Conservation (phyloP, 164 flowering plant genomes). For the Magnolia officinalis region DNA sequence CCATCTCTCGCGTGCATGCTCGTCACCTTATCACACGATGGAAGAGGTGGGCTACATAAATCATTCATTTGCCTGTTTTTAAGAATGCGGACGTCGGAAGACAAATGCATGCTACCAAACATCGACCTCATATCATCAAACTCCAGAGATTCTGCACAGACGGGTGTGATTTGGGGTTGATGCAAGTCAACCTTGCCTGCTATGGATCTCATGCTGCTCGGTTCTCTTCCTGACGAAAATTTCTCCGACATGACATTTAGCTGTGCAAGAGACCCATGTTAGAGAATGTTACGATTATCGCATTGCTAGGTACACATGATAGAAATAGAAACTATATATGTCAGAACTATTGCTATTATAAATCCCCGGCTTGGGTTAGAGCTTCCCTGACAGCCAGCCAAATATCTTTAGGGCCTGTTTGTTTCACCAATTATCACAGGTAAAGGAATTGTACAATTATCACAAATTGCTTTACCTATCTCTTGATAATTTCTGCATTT, state of each 20-base stretch:
- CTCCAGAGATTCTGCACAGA: constrained; percentile 11
- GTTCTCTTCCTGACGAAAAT: constrained; percentile 22
- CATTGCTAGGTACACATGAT: not conserved
- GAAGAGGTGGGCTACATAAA: constrained; percentile 28
- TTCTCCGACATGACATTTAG: constrained; percentile 43
- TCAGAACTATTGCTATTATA: not conserved
- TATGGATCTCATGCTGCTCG: constrained; percentile 6
- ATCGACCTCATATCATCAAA: constrained; percentile 11
- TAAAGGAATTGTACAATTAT: no score
- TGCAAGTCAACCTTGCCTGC: constrained; percentile 17
- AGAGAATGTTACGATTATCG: not conserved
- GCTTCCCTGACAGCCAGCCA: not conserved
- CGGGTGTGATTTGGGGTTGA: constrained; percentile 19
- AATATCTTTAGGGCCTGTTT: not conserved
- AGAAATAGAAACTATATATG: not conserved
- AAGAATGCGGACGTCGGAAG: constrained; percentile 17
- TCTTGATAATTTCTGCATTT: no score
- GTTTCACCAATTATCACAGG: no score
- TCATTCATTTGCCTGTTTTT: constrained; percentile 26
- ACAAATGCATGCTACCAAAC: constrained; percentile 8
- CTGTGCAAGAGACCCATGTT: constrained; percentile 28
- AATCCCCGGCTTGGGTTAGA: not conserved
- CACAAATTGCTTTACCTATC: no score
- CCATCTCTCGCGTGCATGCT: constrained; percentile 10
- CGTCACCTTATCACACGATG: constrained; percentile 23